A percentile compares a stretch with the other conserved stretches of the same genome.
These are phyloP conservation scores for Exobasidium rhododendri DNA, from an alignment of 1,284 basidiomycete genomes.

Conservation along the genomic window DNA sequence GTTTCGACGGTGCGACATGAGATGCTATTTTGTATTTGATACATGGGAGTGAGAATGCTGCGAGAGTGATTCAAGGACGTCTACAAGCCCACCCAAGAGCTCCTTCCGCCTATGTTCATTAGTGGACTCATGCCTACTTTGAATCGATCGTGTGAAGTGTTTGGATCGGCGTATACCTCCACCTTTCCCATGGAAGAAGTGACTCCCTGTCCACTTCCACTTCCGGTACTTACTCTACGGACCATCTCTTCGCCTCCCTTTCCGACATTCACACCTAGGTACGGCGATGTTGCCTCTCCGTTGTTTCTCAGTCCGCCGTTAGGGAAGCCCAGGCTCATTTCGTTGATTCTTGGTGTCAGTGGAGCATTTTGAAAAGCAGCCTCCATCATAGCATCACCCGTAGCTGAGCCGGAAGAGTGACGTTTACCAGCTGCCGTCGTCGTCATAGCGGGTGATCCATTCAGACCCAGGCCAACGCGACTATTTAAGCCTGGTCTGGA, in stretches of 20 bases:
- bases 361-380: constrained; percentile 44
- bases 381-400: neutral
- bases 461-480: neutral
- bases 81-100: constrained; percentile 88
- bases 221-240: constrained; percentile 2
- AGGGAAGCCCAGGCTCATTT: constrained; percentile 14
- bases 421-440: neutral
- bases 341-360: constrained; percentile 41
- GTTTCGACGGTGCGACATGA: too few relatives aligned
- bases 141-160: constrained; percentile 54
- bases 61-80: too few relatives aligned
- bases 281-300: constrained; percentile 5
- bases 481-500: constrained; percentile 4
- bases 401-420: constrained; percentile 1
- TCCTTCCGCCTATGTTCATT: constrained; percentile 83
- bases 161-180: neutral
- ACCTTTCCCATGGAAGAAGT: neutral
- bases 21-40: too few relatives aligned
- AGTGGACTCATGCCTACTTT: constrained; percentile 89
- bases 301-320: constrained; percentile 8
- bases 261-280: neutral
- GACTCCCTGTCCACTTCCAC: neutral
- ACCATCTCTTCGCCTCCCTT: neutral
- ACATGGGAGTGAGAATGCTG: too few relatives aligned
- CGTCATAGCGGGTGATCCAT: neutral